Evolutionary conservation across 208 protist species (phyloP).

Genomic region (Acanthamoeba rhysodes): DNA sequence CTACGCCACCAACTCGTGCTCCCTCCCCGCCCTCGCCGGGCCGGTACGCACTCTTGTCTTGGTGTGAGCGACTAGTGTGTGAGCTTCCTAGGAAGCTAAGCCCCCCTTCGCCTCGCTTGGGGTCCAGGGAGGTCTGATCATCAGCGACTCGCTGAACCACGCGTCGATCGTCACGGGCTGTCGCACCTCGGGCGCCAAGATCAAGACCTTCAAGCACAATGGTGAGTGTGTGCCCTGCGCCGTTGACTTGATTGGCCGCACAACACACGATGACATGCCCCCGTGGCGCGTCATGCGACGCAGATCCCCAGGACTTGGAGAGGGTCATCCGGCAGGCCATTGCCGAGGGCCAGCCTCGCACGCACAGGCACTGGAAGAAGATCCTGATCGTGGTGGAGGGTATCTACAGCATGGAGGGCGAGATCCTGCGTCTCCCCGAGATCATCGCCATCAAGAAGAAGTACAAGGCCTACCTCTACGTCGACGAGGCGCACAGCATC

Average conservation of each 20-base stretch:
- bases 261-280: neutral
- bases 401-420: constrained; percentile 93
- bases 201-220: constrained; percentile 91
- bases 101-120: no score
- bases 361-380: constrained; percentile 90
- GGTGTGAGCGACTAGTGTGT: no score
- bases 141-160: constrained; percentile 91
- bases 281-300: neutral
- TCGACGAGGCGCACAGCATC: constrained; percentile 94
- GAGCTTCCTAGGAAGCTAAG: no score
- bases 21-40: constrained; percentile 85
- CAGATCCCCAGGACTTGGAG: constrained; percentile 87
- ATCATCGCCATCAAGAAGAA: constrained; percentile 92
- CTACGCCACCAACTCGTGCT: constrained; percentile 92
- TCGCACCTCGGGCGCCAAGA: constrained; percentile 86
- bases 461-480: constrained; percentile 91
- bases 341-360: constrained; percentile 93
- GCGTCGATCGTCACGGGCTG: constrained; percentile 89
- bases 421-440: constrained; percentile 85
- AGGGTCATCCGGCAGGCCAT: constrained; percentile 92
- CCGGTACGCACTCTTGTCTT: constrained; percentile 66
- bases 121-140: constrained; percentile 84
- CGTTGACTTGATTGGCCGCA: no score
- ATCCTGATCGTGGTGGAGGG: constrained; percentile 91
- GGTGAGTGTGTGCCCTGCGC: constrained; percentile 6